Percentiles rank a stretch among this genome's conserved stretches.
These are phyloP conservation scores for Raphidocelis subcapitata DNA, from an alignment of 139 green algal species.

Conservation along the genomic window DNA sequence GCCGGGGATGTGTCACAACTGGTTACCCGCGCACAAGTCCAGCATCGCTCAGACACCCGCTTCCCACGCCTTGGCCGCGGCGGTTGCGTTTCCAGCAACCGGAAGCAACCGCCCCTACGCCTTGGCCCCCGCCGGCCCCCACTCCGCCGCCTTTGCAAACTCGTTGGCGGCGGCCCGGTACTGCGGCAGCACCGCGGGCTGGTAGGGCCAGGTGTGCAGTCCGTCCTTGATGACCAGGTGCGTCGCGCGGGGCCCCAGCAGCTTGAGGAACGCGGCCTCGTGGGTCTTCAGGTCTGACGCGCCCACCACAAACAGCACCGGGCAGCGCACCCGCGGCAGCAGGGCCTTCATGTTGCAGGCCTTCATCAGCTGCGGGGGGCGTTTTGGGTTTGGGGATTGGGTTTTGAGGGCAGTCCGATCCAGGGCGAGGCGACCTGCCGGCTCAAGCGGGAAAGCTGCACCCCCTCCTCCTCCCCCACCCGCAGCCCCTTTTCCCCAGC, in stretches of 20 bases:
- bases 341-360: slow-evolving; percentile 22
- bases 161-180: too few species aligned
- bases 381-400: background rate
- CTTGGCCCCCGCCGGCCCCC: too few species aligned
- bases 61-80: too few species aligned
- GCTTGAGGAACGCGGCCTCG: slow-evolving; percentile 18
- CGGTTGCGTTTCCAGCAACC: too few species aligned
- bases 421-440: background rate
- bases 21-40: too few species aligned
- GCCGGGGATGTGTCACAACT: too few species aligned
- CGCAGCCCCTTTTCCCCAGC: background rate
- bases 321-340: slow-evolving; percentile 25
- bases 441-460: background rate
- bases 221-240: too few species aligned
- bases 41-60: too few species aligned
- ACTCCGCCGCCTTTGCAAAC: too few species aligned
- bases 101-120: too few species aligned
- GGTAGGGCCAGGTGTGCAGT: too few species aligned
- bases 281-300: slow-evolving; percentile 26
- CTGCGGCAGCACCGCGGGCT: too few species aligned
- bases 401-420: background rate
- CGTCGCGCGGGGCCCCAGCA: slow-evolving; percentile 8
- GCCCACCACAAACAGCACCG: slow-evolving; percentile 21
- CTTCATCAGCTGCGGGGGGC: slow-evolving; percentile 25
- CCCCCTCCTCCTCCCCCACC: background rate